Base-by-base conservation (phyloP, 1,284 basidiomycete species). In the Farysia itapuensis region DNA sequence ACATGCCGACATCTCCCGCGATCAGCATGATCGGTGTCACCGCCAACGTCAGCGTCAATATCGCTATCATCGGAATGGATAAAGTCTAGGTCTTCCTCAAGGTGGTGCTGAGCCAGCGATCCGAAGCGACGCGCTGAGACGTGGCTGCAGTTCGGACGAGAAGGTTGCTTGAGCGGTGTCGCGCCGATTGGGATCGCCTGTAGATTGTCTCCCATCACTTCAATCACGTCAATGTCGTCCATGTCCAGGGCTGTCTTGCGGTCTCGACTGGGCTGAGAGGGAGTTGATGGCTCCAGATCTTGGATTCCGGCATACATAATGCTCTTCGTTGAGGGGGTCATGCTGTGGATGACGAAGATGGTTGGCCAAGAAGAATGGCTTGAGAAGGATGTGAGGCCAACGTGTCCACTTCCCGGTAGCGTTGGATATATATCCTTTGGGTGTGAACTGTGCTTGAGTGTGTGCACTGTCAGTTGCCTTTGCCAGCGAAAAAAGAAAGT, bases 121-220 rank as follows among this genome's bases (percentile, higher is more conserved):
- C n/a, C n/a, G n/a, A n/a, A n/a, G n/a, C n/a, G 9, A 28, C 11
- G 26, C 26, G 26, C 9, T n/a, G 26, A 28, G 9, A 28, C 26
- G 9, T 28, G 26, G 26, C n/a, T 28, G 26, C 36, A 29, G 3
- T 60, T 39, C 50, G 49, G 14, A 50, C 28, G n/a, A 49, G 29
- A 18, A 60, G 57, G 20, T 60, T 32, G 16, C 5, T 33, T 41
- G 9, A 32, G 26, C 6, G 32, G 24, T 9, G n/a, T 20, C 4
- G 35, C 12, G 12, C 39, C 49, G 13, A 60, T 60, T 15, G 50
- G 50, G 18, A 60, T 60, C 16, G 57, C 56, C 3, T 37, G 19
- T 18, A 39, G 40, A n/a, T 38, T 32, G 12, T 60, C 46, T 23
- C 50, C 39, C 21, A 60, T 39, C 32, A 60, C 57, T 15, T 53